phyloP scores from a whole-genome alignment of 345 rosid species.

The Sisymbrium altissimum region DNA sequence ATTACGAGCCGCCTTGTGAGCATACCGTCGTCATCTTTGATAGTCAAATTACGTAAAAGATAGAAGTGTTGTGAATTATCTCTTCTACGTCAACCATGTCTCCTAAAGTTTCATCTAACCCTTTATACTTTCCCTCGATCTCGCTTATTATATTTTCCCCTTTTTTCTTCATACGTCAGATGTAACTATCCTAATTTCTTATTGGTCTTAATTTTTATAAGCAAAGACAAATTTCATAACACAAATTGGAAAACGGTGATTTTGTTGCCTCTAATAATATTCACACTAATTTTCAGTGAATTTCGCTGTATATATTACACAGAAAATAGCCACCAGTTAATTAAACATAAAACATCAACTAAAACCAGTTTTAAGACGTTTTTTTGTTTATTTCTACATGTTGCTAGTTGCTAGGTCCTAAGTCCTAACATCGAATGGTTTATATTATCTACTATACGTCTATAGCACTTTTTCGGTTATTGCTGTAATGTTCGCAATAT shows the following conservation, averaged over 20 bases:
- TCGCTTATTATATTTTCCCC: neutral
- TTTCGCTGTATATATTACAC: no score
- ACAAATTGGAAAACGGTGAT: neutral
- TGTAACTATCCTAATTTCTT: neutral
- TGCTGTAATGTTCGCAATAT: no score
- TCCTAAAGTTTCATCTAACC: slow-evolving; percentile 8
- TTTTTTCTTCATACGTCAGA: neutral
- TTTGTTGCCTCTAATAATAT: neutral
- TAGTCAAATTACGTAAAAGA: neutral
- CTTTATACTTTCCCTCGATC: neutral
- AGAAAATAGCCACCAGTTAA: no score
- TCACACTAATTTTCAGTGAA: no score
- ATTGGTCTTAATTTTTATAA: neutral
- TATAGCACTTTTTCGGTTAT: no score
- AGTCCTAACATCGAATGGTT: neutral
- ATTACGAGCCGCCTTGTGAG: slow-evolving; percentile 18
- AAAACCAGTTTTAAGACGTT: no score
- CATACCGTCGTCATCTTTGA: slow-evolving; percentile 23
- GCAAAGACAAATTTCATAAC: neutral
- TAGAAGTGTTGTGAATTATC: slow-evolving; percentile 13
- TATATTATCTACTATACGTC: no score
- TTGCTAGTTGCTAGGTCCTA: no score
- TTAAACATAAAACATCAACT: no score
- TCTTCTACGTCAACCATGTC: slow-evolving; percentile 32
- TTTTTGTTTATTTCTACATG: no score